Evolutionary conservation across 352 stramenopile species (phyloP), one percentile per base, ranked within the genome.

Genomic region (Saprolegnia diclina): DNA sequence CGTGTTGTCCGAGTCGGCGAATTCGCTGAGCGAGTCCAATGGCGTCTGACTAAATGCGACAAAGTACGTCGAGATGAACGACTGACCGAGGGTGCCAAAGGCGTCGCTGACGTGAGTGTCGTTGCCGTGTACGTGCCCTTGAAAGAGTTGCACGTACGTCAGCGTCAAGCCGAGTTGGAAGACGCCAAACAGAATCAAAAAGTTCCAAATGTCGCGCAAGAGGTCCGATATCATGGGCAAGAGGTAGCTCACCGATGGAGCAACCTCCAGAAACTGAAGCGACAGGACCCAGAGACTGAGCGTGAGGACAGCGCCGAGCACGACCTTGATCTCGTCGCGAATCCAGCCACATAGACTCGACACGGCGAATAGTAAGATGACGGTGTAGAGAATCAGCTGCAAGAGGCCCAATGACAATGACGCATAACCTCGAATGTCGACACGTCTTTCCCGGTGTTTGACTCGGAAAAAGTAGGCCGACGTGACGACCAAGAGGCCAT

Each of bases 351-450:
- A 14, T 66, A 40, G 19, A 66, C 38, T 1, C 40, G 57, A 6
- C n/a, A n/a, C n/a, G n/a, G 55, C 57, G 19, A 66, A 66, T 4
- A 66, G 18, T 6, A 66, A 55, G 14, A 66, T 53, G 16, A 66
- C 16, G 38, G 53, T 3, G 57, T 66, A 66, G 16, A 55, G 55
- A 2, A 22, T 18, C 57, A 66, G 52, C 38, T 66, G 57, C 5
- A 38, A 35, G 16, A 35, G 45, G 38, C 54, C 54, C 10, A 53
- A 54, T 13, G 10, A 16, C 56, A 38, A 65, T 19, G 22, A 42
- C 7, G 37, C 14, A 40, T 61, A 61, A 10, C 7, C 16, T 19
- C 24, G 7, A 18, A n/a, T 22, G 26, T 7, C n/a, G 11, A 21
- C 14, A 18, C 14, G 5, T 19, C 16, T 40, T 65, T 65, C 57